phyloP scores from a whole-genome alignment of 805 yeast species.

The Wickerhamiella slavikovae region DNA sequence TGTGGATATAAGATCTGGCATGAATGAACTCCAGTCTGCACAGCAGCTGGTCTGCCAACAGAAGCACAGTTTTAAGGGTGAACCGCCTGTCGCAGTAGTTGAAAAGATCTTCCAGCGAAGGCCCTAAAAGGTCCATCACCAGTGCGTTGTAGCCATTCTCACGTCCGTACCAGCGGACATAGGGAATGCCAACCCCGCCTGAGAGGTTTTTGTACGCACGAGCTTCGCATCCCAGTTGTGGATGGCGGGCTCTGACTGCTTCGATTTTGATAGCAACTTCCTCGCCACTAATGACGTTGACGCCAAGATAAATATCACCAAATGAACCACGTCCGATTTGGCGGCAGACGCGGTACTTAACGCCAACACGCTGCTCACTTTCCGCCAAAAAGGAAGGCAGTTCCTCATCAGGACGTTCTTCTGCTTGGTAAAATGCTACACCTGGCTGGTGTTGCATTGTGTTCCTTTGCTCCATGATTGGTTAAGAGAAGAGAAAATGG shows the following conservation, averaged over 20 bases:
- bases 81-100: constrained; percentile 90
- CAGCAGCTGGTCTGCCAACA: constrained; percentile 83
- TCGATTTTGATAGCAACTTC: constrained; percentile 95
- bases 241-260: constrained; percentile 77
- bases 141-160: constrained; percentile 93
- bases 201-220: constrained; percentile 83
- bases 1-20: constrained; percentile 75
- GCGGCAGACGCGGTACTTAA: constrained; percentile 82
- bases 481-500: too few species aligned
- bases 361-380: constrained; percentile 66
- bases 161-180: constrained; percentile 90
- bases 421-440: too few species aligned
- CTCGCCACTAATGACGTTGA: constrained; percentile 87
- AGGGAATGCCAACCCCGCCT: constrained; percentile 95
- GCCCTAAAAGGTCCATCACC: constrained; percentile 92
- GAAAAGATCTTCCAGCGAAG: constrained; percentile 84
- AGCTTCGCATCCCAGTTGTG: constrained; percentile 93
- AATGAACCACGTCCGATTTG: constrained; percentile 95
- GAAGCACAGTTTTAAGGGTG: constrained; percentile 77
- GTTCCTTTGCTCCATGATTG: too few species aligned
- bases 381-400: too few species aligned
- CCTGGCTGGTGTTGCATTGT: too few species aligned
- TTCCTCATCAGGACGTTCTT: too few species aligned
- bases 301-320: constrained; percentile 83
- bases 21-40: constrained; percentile 91